Conservation (phyloP, 441 rosid genomes). For the Gossypium trilobum region DNA sequence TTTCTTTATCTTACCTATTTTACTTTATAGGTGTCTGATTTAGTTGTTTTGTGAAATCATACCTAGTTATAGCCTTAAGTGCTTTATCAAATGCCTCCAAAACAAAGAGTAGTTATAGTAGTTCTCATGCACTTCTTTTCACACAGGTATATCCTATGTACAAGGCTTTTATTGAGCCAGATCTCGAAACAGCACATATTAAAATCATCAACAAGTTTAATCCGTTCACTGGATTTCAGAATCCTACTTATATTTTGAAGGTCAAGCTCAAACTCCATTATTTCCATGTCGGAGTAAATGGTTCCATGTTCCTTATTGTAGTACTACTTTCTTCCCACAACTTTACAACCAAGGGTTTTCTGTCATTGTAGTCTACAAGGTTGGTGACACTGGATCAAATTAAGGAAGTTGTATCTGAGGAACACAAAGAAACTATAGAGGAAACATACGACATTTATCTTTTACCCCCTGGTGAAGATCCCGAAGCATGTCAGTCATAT, state of each 20-base stretch:
- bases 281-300: not conserved
- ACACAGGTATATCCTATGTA: conserved; percentile 92
- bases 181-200: conserved; percentile 86
- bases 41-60: conserved; percentile 9
- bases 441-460: conserved; percentile 97
- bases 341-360: conserved; percentile 25
- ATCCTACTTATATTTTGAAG: conserved; percentile 80
- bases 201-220: conserved; percentile 88
- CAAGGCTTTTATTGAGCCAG: conserved; percentile 97
- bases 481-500: conserved; percentile 96
- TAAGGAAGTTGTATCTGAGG: conserved; percentile 56
- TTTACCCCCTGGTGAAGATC: conserved; percentile 97
- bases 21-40: conserved; percentile 11
- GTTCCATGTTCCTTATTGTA: conserved; percentile 1
- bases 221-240: conserved; percentile 95
- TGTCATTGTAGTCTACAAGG: conserved; percentile 57
- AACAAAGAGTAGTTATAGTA: not conserved
- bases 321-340: not conserved
- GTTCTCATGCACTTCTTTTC: conserved; percentile 17
- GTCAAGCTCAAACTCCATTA: conserved; percentile 22
- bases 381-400: conserved; percentile 63
- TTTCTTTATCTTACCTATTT: conserved; percentile 25
- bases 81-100: not conserved
- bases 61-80: not conserved
- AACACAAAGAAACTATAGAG: conserved; percentile 56